Percentiles rank a stretch among this genome's conserved stretches.
Conservation (phyloP, 108 stramenopile species). For the Pseudonitzschia pungens region DNA sequence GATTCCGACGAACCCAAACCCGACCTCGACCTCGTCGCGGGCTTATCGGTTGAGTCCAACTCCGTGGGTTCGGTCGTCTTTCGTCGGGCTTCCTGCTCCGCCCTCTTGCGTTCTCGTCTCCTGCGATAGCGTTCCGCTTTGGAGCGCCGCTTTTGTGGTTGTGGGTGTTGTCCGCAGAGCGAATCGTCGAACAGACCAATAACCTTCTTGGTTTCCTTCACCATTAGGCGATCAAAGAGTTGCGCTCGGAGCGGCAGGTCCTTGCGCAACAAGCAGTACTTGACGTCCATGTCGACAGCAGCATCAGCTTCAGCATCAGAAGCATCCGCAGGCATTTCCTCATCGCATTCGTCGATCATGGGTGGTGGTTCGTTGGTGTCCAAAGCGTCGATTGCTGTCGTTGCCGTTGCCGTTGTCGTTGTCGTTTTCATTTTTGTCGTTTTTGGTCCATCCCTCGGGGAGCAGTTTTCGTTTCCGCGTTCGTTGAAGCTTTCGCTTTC, state of each 20-base stretch:
- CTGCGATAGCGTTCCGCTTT: conserved; percentile 12
- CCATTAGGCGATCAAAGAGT: conserved; percentile 55
- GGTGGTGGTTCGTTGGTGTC: too few species aligned
- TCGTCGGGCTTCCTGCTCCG: conserved; percentile 16
- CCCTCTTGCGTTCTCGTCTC: conserved; percentile 29
- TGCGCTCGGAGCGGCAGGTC: conserved; percentile 61
- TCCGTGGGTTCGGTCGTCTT: not conserved
- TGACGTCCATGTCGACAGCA: conserved; percentile 56
- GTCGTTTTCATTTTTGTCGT: not conserved
- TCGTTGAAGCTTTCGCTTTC: too few species aligned
- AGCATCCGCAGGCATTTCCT: too few species aligned
- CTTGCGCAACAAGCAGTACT: conserved; percentile 67
- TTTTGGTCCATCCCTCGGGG: too few species aligned
- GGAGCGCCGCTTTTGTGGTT: not conserved
- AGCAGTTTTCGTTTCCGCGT: too few species aligned
- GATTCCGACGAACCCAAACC: too few species aligned
- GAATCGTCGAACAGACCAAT: conserved; percentile 62
- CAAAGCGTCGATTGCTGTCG: too few species aligned
- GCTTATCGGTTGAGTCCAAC: conserved; percentile 2
- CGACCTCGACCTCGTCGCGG: too few species aligned
- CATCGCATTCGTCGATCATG: too few species aligned
- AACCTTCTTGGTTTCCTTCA: conserved; percentile 69
- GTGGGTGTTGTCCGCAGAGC: not conserved
- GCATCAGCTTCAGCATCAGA: too few species aligned
- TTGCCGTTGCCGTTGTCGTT: not conserved